Evolutionary conservation across 768 basidiomycete genomes (phyloP).

Genomic region (Clitopilus passeckerianus): DNA sequence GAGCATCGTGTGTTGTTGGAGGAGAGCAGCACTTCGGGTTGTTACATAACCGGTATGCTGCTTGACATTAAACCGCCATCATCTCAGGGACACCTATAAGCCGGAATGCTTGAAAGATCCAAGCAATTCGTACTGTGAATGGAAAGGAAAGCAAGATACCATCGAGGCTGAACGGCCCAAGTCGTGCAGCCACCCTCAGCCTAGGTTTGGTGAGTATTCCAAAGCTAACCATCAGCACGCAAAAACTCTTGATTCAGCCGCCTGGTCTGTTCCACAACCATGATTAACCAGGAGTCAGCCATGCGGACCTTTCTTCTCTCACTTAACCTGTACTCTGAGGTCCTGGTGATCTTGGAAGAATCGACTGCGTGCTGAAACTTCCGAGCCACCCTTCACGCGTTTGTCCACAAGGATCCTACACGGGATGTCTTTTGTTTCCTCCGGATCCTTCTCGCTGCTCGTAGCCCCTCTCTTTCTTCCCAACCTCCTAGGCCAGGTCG

Average conservation of each 20-base stretch:
- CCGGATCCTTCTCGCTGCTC: neutral
- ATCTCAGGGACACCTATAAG: neutral
- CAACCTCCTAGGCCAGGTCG: neutral
- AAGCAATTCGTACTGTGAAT: neutral
- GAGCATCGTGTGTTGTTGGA: neutral
- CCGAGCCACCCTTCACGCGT: neutral
- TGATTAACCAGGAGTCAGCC: neutral
- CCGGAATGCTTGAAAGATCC: neutral
- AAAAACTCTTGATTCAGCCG: neutral
- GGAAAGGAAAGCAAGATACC: too few species aligned
- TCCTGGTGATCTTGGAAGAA: neutral
- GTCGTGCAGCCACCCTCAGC: too few species aligned
- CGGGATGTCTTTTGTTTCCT: neutral
- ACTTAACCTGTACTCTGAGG: neutral
- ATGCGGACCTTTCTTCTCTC: neutral
- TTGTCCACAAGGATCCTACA: neutral
- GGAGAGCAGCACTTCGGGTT: neutral
- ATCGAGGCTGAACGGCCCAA: too few species aligned
- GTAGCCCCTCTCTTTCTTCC: neutral
- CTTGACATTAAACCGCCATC: neutral
- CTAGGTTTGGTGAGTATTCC: neutral
- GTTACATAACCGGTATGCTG: neutral
- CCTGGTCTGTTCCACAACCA: neutral
- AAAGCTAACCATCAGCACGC: neutral
- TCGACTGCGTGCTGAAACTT: neutral